These are phyloP conservation scores for Leishmania amazonensis DNA, from an alignment of 208 protist genomes.

Conservation along the genomic window DNA sequence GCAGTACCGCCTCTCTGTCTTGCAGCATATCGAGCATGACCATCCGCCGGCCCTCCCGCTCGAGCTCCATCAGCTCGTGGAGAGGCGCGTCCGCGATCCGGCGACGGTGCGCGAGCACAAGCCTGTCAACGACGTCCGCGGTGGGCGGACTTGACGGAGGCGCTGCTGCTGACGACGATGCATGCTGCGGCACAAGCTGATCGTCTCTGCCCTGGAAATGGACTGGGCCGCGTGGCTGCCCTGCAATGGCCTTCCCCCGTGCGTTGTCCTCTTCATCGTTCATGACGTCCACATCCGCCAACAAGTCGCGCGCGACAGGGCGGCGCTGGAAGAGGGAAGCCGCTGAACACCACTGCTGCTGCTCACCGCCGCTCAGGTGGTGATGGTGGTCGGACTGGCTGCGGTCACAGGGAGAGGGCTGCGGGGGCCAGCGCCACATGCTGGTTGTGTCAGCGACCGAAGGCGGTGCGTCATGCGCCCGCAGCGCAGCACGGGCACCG, in stretches of 20 bases:
- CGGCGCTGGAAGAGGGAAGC: neutral
- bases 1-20: slow-evolving; percentile 9
- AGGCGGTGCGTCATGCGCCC: neutral
- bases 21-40: slow-evolving; percentile 17
- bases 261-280: neutral
- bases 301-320: slow-evolving; percentile 5
- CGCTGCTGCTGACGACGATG: neutral
- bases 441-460: neutral
- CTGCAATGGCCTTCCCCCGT: neutral
- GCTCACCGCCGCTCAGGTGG: neutral
- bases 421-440: slow-evolving; percentile 4
- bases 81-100: slow-evolving; percentile 2
- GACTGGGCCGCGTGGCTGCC: neutral
- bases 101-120: slow-evolving; percentile 13
- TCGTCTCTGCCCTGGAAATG: neutral
- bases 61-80: slow-evolving; percentile 11
- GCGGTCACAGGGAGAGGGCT: neutral
- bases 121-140: neutral
- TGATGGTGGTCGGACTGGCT: neutral
- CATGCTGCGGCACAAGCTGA: neutral
- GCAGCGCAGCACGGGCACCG: neutral
- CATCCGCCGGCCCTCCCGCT: slow-evolving; percentile 8
- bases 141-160: neutral
- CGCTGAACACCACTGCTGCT: neutral
- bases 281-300: slow-evolving; percentile 6